Conservation (phyloP, 2,329 filamentous ascomycete species). For the Leptosphaerulina australis region DNA sequence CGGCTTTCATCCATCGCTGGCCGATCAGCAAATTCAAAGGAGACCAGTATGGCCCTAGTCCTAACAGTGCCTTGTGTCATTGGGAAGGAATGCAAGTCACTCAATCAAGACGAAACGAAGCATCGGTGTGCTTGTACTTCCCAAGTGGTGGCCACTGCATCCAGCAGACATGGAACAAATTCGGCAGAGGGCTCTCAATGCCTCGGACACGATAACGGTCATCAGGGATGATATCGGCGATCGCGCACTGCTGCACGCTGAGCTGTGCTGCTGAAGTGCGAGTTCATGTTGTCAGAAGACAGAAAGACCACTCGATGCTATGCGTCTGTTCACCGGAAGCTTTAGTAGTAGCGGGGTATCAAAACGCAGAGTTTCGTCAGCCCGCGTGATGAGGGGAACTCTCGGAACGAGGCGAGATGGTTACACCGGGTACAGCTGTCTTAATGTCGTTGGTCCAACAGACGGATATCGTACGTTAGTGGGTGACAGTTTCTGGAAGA, state of each 20-base stretch:
- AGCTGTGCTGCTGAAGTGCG: constrained; percentile 10
- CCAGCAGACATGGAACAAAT: constrained; percentile 14
- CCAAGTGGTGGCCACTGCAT: constrained; percentile 14
- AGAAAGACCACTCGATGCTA: constrained; percentile 16
- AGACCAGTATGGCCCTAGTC: background rate
- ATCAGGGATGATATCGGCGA: constrained; percentile 16
- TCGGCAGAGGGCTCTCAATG: constrained; percentile 2
- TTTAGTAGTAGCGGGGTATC: constrained; percentile 24
- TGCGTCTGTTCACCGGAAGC: constrained; percentile 39
- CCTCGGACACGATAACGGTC: constrained; percentile 18
- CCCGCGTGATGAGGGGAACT: constrained; percentile 29
- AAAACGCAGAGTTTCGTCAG: constrained; percentile 29
- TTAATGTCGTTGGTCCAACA: constrained; percentile 37
- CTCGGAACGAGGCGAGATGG: constrained; percentile 31
- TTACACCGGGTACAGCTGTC: constrained; percentile 46
- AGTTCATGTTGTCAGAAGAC: constrained; percentile 2
- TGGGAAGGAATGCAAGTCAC: constrained; percentile 2
- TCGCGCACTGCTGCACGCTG: constrained; percentile 7
- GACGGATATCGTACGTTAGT: constrained; percentile 27
- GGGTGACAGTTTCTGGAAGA: constrained; percentile 31
- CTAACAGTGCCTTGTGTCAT: constrained; percentile 1
- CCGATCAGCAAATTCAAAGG: constrained; percentile 1
- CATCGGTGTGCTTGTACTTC: constrained; percentile 14
- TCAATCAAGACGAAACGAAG: constrained; percentile 12
- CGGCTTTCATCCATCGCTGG: background rate